Conservation (phyloP, 176 grass and related monocot species). For the Elymus sibiricus region DNA sequence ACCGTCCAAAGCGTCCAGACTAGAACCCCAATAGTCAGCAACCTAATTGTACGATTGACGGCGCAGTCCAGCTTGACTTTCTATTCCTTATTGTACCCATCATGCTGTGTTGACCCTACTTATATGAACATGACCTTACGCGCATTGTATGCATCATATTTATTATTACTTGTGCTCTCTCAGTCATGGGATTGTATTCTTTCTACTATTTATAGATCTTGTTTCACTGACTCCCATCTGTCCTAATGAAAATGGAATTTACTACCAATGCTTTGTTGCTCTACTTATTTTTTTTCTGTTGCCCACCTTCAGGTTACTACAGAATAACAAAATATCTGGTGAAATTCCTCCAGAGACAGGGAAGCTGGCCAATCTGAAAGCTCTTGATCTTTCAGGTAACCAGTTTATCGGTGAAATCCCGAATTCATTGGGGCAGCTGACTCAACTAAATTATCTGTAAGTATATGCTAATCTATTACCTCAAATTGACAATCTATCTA, state of each 20-base stretch:
- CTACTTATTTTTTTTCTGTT: background rate
- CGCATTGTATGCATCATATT: background rate
- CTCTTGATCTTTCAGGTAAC: slow-evolving; percentile 92
- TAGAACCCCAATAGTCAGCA: too few species aligned
- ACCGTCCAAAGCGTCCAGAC: too few species aligned
- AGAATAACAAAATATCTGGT: slow-evolving; percentile 93
- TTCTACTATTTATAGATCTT: background rate
- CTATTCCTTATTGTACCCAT: background rate
- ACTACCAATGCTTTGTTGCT: slow-evolving; percentile 2
- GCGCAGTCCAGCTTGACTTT: background rate
- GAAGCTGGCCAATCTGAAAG: slow-evolving; percentile 67
- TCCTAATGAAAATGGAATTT: background rate
- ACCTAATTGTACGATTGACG: background rate
- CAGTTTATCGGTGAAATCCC: slow-evolving; percentile 85
- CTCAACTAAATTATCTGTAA: slow-evolving; percentile 86
- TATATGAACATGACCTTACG: background rate
- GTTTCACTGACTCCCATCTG: background rate
- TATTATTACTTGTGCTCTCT: background rate
- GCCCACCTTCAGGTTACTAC: slow-evolving; percentile 62
- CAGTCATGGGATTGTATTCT: background rate
- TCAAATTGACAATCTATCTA: slow-evolving; percentile 2
- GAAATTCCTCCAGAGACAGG: slow-evolving; percentile 79
- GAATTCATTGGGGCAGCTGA: slow-evolving; percentile 68
- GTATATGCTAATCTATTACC: slow-evolving; percentile 22
- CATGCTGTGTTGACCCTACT: background rate